Evolutionary conservation across 257 asterid species (phyloP), one percentile per base, ranked within the genome.

Genomic region (Solanum corneliomulleri): DNA sequence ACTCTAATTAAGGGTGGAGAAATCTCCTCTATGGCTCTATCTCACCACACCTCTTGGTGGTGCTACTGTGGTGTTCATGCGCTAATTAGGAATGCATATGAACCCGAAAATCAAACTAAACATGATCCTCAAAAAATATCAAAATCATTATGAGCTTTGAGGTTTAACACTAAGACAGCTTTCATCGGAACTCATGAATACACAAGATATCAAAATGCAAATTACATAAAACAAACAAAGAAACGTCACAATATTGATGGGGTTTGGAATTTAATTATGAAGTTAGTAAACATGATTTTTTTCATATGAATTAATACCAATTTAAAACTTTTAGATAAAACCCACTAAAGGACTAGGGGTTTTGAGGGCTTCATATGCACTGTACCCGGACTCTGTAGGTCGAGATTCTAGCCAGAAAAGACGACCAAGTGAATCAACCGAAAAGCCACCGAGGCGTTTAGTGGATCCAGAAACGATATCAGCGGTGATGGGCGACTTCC

Each of bases 401-500:
- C 99, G 94, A 39, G 96, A 91, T 89, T 97, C 99, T 8, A 94
- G 92, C 96, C 98, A 95, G 90, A 88, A 90, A 69, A 97, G 97
- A 86, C 89, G 93, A 77, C 98, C 98, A 11, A 47, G 56, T 37
- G 98, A 92, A 88, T 94, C 98, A 3, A 90, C 87, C 6, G 92
- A 86, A 35, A 93, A 91, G 84, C 99, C 98, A 52, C 98, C 99
- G 35, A 97, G 96, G 27, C 98, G 91, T 86, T 88, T 93, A 16
- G 47, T 92, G 31, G 98, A 90, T 60, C 96, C 98, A 47, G 99
- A 93, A 69, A 94, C 98, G 39, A 95, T 42, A 88, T 94, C 98
- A 42, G 99, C 91, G 21, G 98, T 94, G 91, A 97, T 94, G 21
- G 98, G 97, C 37, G 99, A 97, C 92, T 93, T 95, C 99, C 99